phyloP scores from a whole-genome alignment of 2,329 filamentous ascomycete species.

The Paecilomyces sp. region DNA sequence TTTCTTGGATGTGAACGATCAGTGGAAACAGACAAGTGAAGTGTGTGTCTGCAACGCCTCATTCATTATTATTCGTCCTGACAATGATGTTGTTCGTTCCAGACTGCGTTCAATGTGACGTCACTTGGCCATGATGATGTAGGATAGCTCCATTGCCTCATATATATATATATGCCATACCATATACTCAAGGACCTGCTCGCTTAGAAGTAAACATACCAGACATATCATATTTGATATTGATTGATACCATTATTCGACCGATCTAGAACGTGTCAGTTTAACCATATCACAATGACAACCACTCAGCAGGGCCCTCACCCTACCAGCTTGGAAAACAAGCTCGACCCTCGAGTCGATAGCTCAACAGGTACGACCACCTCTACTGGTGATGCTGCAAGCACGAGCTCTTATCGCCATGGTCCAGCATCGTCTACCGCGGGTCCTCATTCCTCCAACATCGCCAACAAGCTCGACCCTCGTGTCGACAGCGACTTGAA shows the following conservation, averaged over 20 bases:
- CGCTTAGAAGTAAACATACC: neutral
- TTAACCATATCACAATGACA: neutral
- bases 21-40: neutral
- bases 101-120: conserved; percentile 12
- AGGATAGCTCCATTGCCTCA: neutral
- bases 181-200: neutral
- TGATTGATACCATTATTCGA: neutral
- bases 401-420: neutral
- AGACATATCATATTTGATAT: neutral
- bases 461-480: conserved; percentile 34
- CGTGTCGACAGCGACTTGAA: conserved; percentile 19
- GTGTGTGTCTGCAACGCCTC: neutral
- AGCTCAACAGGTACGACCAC: conserved; percentile 7
- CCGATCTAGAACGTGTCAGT: neutral
- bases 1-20: neutral
- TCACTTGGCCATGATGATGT: conserved; percentile 5
- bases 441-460: conserved; percentile 36
- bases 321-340: conserved; percentile 22
- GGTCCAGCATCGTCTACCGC: conserved; percentile 4
- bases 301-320: conserved; percentile 8
- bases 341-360: conserved; percentile 33
- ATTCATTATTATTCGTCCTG: neutral
- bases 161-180: neutral
- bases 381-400: neutral
- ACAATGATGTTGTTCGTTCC: neutral